Evolutionary conservation across 1,139 yeast genomes (phyloP), one percentile per base, ranked within the genome.

Genomic region (Magnusiomyces tetraspermus): DNA sequence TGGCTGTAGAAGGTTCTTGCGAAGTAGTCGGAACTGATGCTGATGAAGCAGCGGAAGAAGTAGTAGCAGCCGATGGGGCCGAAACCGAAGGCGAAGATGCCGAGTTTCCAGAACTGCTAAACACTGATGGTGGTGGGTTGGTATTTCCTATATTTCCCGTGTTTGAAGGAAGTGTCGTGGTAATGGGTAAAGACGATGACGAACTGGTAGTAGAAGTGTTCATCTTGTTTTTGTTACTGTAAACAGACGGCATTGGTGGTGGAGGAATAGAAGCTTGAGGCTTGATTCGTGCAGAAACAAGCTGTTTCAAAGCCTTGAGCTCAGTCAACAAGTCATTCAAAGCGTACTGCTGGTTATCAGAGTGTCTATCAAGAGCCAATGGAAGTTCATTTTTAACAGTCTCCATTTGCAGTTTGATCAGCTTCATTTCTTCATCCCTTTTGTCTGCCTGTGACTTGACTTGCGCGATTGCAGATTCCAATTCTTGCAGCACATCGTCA

Each of bases 401-500:
- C 60, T 85, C 94, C 56, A 92, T 78, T 67, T 90, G 96, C 56
- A 83, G 70, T 67, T 87, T 88, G 72, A 92, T 75, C 61, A 83
- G 77, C 59, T 83, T 80, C 66, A 90, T 77, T 60, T 92, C 96
- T 60, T 84, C 85, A 62, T 86, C 95, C 57, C 89, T 80, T 62
- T 80, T 82, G 54, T 80, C 75, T 59, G 86, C 80, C 62, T 85
- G 87, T 58, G 78, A 78, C 46, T 50, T 48, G 19, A 53, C 54
- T 11, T 24, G 30, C 15, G 36, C 31, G 23, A 53, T 19, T n/a
- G 50, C 44, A 2, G 51, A 81, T 60, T 84, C 51, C 22, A 53
- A 51, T 31, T 52, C 51, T 3, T 28, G 21, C 15, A 52, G 28
- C 37, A 50, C 42, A 1, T 53, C 51, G 11, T 53, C 54, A 22